Conservation (phyloP, 75 land plant genomes). For the Cupressus sempervirens region DNA sequence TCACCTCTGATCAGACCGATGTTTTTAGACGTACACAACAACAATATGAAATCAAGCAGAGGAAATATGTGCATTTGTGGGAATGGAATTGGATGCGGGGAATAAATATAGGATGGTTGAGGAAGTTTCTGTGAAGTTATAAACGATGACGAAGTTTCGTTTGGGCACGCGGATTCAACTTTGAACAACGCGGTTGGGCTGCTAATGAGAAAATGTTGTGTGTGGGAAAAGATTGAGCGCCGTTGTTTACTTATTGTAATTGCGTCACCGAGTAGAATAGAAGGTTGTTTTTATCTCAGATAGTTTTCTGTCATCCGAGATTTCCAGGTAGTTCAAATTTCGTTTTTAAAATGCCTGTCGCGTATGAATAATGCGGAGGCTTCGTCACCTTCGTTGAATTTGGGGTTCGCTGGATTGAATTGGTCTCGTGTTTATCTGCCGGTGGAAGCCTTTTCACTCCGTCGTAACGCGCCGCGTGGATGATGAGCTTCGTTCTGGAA, state of each 20-base stretch:
- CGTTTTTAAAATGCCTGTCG: no score
- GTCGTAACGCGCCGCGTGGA: no score
- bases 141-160: not conserved
- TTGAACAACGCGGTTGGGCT: not conserved
- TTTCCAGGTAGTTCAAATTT: no score
- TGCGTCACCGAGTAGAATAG: not conserved
- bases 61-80: slow-evolving; percentile 36
- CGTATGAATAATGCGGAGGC: no score
- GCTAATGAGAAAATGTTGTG: slow-evolving; percentile 1
- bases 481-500: no score
- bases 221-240: not conserved
- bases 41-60: not conserved
- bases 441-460: no score
- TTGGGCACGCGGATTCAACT: slow-evolving; percentile 19
- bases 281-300: no score
- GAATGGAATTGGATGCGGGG: not conserved
- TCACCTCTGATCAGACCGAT: no score
- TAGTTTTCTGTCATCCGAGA: no score
- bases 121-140: not conserved
- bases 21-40: not conserved
- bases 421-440: no score
- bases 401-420: no score
- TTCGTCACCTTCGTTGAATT: no score
- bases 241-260: not conserved
- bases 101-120: not conserved